Evolutionary conservation across 2,329 filamentous ascomycete genomes (phyloP).

Genomic region (Cladosporium velox): DNA sequence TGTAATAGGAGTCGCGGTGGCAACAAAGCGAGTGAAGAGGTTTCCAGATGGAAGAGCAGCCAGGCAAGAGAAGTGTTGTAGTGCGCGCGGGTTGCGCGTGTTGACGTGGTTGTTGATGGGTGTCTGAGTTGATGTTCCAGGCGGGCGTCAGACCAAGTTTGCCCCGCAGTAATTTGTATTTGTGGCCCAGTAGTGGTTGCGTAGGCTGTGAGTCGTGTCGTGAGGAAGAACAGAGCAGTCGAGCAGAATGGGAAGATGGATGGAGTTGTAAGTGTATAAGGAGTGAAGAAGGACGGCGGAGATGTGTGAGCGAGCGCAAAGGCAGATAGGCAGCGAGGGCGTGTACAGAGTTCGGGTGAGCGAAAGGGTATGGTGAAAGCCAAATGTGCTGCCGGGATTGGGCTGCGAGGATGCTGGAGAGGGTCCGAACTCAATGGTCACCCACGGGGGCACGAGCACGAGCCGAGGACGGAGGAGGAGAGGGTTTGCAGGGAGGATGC

Average conservation of each 20-base stretch:
- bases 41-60: neutral
- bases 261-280: neutral
- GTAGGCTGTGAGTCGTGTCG: neutral
- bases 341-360: conserved; percentile 13
- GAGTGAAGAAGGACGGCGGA: neutral
- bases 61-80: neutral
- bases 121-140: conserved; percentile 17
- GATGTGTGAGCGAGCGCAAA: neutral
- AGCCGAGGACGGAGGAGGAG: neutral
- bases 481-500: neutral
- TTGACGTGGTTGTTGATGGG: conserved; percentile 19
- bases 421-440: conserved; percentile 1
- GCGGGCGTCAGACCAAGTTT: neutral
- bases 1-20: neutral
- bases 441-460: conserved; percentile 11
- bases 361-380: neutral
- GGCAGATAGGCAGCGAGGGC: conserved; percentile 2
- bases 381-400: conserved; percentile 7
- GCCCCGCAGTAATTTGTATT: conserved; percentile 8
- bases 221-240: neutral
- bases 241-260: neutral
- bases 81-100: neutral
- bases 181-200: neutral
- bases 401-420: conserved; percentile 2
- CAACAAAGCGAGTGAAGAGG: neutral